Conservation (phyloP, 148 eudicot species). For the Arbutus unedo region DNA sequence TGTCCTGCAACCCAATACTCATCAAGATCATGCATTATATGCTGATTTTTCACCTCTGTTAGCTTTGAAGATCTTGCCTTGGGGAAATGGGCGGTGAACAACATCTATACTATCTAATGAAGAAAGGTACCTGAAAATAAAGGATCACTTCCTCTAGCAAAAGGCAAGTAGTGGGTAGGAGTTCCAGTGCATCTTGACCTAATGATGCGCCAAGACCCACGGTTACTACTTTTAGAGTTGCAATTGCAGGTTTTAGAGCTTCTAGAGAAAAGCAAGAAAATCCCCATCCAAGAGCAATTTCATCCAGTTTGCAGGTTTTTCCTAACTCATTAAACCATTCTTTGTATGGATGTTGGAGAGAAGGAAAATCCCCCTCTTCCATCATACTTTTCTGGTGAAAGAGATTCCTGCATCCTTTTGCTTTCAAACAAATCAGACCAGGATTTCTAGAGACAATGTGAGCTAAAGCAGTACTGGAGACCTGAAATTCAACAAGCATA, state of each 20-base stretch:
- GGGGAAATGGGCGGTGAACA: neutral
- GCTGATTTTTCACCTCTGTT: neutral
- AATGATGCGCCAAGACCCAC: conserved; percentile 86
- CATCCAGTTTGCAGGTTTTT: conserved; percentile 60
- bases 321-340: conserved; percentile 44
- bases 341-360: conserved; percentile 19
- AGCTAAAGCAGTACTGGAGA: conserved; percentile 57
- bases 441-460: conserved; percentile 48
- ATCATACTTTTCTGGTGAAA: conserved; percentile 21
- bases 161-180: conserved; percentile 54
- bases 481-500: conserved; percentile 43
- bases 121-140: conserved; percentile 68
- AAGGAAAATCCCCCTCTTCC: conserved; percentile 20
- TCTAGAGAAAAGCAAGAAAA: conserved; percentile 51
- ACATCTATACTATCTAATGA: neutral
- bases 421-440: conserved; percentile 49
- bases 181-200: conserved; percentile 60
- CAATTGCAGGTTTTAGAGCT: conserved; percentile 49
- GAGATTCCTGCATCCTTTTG: conserved; percentile 64
- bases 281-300: conserved; percentile 82
- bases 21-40: neutral
- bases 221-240: conserved; percentile 41
- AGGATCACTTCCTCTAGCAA: conserved; percentile 62
- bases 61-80: neutral
- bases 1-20: conserved; percentile 1